These are phyloP conservation scores for Yamadazyma kitorensis DNA, from an alignment of 805 yeast genomes.

Conservation along the genomic window DNA sequence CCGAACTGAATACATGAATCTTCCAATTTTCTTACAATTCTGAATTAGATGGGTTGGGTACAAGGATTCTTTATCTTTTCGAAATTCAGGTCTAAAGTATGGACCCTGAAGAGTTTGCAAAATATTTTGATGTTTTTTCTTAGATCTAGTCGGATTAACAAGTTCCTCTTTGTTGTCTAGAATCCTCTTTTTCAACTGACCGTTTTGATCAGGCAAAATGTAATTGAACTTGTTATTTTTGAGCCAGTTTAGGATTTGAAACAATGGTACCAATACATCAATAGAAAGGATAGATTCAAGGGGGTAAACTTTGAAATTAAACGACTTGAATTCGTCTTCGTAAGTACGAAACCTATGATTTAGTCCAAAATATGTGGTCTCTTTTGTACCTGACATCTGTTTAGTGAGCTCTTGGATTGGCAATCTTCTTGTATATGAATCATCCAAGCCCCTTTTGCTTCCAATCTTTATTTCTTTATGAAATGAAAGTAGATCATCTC, in stretches of 20 bases:
- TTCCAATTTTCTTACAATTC: constrained; percentile 6
- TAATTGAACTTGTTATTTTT: constrained; percentile 11
- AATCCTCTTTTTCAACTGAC: not conserved
- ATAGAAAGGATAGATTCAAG: too few relatives aligned
- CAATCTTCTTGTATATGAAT: too few relatives aligned
- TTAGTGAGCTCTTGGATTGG: too few relatives aligned
- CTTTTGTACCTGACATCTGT: too few relatives aligned
- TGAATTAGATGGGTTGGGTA: constrained; percentile 11
- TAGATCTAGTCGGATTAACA: not conserved
- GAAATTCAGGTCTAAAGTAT: constrained; percentile 12
- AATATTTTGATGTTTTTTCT: not conserved
- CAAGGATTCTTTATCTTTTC: not conserved
- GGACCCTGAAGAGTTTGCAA: not conserved
- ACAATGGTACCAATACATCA: too few relatives aligned
- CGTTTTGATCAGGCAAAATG: constrained; percentile 9
- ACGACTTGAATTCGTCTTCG: too few relatives aligned
- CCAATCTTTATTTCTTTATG: constrained; percentile 4
- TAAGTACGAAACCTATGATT: too few relatives aligned
- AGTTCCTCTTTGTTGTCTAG: not conserved
- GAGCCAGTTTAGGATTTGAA: constrained; percentile 13
- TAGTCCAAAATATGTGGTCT: too few relatives aligned
- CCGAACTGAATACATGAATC: constrained; percentile 12
- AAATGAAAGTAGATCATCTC: not conserved
- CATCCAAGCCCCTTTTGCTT: too few relatives aligned
- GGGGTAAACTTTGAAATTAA: too few relatives aligned